Evolutionary conservation across 345 rosid genomes (phyloP).

Genomic region (Melaleuca alternifolia): DNA sequence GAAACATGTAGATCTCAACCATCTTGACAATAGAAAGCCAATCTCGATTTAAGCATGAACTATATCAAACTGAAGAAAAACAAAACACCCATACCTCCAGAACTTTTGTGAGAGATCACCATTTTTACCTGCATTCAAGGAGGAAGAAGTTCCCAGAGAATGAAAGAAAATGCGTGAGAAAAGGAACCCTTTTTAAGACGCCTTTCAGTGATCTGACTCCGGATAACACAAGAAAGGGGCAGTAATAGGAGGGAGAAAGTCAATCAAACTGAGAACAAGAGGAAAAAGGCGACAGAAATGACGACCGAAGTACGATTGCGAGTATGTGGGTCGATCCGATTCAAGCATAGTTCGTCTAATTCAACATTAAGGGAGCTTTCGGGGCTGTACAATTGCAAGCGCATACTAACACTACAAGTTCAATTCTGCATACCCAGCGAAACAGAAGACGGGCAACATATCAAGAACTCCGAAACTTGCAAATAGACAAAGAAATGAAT

Average conservation of each 20-base stretch:
- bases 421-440: background rate
- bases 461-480: background rate
- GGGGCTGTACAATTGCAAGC: background rate
- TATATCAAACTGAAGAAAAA: background rate
- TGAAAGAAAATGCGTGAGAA: background rate
- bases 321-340: background rate
- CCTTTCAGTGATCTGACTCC: background rate
- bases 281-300: background rate
- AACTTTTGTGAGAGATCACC: conserved; percentile 76
- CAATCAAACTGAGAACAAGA: background rate
- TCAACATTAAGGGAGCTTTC: background rate
- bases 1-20: background rate
- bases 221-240: background rate
- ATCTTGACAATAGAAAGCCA: background rate
- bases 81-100: conserved; percentile 57
- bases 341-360: background rate
- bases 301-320: background rate
- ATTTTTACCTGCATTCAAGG: conserved; percentile 57
- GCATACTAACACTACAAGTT: background rate
- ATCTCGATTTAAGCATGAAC: background rate
- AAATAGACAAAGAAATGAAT: background rate
- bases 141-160: background rate
- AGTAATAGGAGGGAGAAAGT: background rate
- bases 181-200: background rate
- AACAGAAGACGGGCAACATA: background rate